Evolutionary conservation across 306 rosid genomes (phyloP).

Genomic region (Acmispon strigosus): DNA sequence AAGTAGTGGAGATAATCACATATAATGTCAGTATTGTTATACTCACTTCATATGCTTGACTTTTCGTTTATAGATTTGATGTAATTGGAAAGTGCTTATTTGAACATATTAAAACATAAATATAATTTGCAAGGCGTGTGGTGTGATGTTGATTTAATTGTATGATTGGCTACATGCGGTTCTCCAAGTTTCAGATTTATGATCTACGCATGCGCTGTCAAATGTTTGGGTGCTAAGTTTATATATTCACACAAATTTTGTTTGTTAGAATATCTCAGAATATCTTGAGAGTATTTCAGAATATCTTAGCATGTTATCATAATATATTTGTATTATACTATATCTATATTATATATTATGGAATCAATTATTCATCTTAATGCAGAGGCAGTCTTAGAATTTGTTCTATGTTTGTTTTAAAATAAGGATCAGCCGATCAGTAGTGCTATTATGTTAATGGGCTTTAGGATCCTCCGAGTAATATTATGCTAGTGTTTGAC

Average conservation of each 20-base stretch:
- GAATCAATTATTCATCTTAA: neutral
- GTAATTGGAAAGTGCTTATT: constrained; percentile 3
- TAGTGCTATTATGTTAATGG: neutral
- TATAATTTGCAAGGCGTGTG: neutral
- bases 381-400: neutral
- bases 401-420: neutral
- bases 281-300: neutral
- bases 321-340: neutral
- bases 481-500: neutral
- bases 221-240: neutral
- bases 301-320: neutral
- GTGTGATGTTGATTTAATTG: neutral
- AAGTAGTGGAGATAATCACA: constrained; percentile 97
- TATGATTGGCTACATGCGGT: neutral
- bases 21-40: constrained; percentile 66
- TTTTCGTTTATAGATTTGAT: constrained; percentile 7
- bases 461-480: no score
- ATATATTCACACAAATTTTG: neutral
- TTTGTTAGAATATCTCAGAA: constrained; percentile 10
- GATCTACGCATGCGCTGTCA: neutral
- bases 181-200: neutral
- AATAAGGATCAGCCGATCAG: neutral
- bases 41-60: neutral
- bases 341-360: neutral
- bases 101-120: neutral